These are phyloP conservation scores for Cryptococcus jaspeensis DNA, from an alignment of 1,284 basidiomycete species.

Conservation along the genomic window DNA sequence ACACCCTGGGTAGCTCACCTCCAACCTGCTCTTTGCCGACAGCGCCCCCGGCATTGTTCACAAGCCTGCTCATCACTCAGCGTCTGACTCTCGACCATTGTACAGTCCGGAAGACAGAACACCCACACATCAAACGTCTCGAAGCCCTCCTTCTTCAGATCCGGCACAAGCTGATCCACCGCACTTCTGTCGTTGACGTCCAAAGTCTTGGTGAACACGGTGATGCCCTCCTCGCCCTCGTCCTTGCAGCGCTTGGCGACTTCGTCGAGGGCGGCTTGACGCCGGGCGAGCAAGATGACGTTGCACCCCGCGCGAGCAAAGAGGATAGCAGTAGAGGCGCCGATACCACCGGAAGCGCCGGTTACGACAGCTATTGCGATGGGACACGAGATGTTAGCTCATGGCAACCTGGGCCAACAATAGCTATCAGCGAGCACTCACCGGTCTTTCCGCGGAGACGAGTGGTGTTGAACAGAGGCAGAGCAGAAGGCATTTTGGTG, in stretches of 20 bases:
- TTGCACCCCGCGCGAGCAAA: conserved; percentile 42
- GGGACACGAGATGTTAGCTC: too few relatives aligned
- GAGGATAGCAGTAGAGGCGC: conserved; percentile 40
- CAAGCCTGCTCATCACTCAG: conserved; percentile 25
- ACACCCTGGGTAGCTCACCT: conserved; percentile 14
- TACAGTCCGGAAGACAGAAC: neutral
- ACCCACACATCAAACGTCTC: conserved; percentile 39
- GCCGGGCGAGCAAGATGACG: conserved; percentile 39
- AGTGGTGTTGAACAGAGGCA: conserved; percentile 10
- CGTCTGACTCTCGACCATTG: neutral
- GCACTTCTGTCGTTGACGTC: conserved; percentile 38
- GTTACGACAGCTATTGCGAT: conserved; percentile 35
- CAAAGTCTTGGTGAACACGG: conserved; percentile 33
- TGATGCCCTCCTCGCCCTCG: conserved; percentile 22
- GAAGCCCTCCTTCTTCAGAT: conserved; percentile 26
- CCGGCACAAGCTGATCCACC: conserved; percentile 26
- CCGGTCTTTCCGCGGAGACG: conserved; percentile 10
- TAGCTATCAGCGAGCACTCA: neutral
- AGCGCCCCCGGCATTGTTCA: conserved; percentile 51
- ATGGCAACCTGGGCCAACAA: neutral
- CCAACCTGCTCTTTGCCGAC: conserved; percentile 46
- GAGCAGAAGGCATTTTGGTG: neutral
- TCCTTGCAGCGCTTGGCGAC: conserved; percentile 31
- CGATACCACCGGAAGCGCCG: conserved; percentile 43
- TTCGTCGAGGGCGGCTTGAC: conserved; percentile 32